Evolutionary conservation across 179 eudicot genomes (phyloP), one percentile per base, ranked within the genome.

Genomic region (Beta corolliflora): DNA sequence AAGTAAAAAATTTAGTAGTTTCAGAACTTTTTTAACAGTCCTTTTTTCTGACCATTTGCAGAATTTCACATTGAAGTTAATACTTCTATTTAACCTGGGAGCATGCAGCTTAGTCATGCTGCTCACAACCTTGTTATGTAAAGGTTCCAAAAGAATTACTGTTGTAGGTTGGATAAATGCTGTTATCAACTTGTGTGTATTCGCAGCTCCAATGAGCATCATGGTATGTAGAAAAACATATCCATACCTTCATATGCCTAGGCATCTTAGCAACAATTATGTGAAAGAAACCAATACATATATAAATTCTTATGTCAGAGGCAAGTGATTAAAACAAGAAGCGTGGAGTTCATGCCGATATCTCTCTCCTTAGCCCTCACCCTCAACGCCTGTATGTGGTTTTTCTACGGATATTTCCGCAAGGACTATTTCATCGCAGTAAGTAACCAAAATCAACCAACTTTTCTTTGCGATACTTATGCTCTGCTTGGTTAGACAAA

Each of bases 311-410:
- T 41, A 50, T 65, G 58, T 76, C 89, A 94, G 97, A 87, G 91
- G 77, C 85, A 81, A 76, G 97, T 94, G 65, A 90, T 94, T 54
- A 90, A 59, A 81, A 92, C 93, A n/a, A 92, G 87, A 84, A 92
- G 97, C 19, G 97, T 94, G 44, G 95, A 94, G 81, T 94, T 80
- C 87, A 90, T 92, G 98, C 98, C 98, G 8, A 84, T 94, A 44
- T 65, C 87, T 9, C 91, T 94, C 56, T 90, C 97, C 0, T 85
- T 88, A 73, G 91, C 89, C 81, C 97, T 94, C 86, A 91, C 93
- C 7, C 45, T 91, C 29, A 89, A 90, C 53, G 93, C 94, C 1
- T 77, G 86, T 77, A 87, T 91, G 84, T 92, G 96, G 94, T 92
- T 93, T 85, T 90, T 89, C 84, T 94, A 94, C 66, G 98, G 97